A percentile compares a stretch with the other conserved stretches of the same genome.
Conservation (phyloP, 2,329 filamentous ascomycete genomes). For the Hyphodiscus sp. region DNA sequence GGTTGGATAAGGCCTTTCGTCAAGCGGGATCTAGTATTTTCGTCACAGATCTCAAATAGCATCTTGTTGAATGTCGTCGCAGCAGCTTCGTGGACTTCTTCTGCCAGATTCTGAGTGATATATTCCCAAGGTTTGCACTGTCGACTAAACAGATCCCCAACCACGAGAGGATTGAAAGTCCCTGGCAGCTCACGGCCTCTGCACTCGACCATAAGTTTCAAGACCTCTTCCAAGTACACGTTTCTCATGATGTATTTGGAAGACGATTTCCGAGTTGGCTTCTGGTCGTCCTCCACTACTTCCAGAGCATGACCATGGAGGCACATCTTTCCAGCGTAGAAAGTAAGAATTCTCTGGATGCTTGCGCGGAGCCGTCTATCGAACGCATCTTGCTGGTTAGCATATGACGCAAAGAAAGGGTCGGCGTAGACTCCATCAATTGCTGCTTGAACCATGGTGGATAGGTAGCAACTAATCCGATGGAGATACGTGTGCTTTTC, state of each 20-base stretch:
- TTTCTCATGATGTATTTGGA: constrained; percentile 31
- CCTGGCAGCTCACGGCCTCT: constrained; percentile 53
- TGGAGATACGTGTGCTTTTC: constrained; percentile 46
- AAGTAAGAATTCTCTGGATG: constrained; percentile 30
- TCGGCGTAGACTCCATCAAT: constrained; percentile 46
- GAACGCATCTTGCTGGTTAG: constrained; percentile 42
- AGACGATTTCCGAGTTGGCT: too few species aligned
- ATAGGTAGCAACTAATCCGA: constrained; percentile 38
- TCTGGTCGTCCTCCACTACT: too few species aligned
- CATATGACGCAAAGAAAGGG: constrained; percentile 44
- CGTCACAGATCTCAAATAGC: constrained; percentile 33
- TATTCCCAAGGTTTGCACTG: constrained; percentile 49
- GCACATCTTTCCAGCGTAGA: constrained; percentile 13
- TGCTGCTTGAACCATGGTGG: constrained; percentile 38
- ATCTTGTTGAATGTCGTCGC: constrained; percentile 32
- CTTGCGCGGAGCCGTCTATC: constrained; percentile 36
- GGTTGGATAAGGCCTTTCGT: constrained; percentile 34
- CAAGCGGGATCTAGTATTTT: constrained; percentile 34
- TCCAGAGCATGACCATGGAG: too few species aligned
- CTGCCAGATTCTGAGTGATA: constrained; percentile 33
- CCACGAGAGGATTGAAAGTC: constrained; percentile 52
- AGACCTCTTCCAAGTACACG: constrained; percentile 36
- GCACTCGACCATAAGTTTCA: constrained; percentile 34
- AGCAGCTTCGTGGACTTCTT: constrained; percentile 30
- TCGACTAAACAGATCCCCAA: constrained; percentile 52